phyloP scores from a whole-genome alignment of 805 yeast genomes.

The Barnettozyma californica region DNA sequence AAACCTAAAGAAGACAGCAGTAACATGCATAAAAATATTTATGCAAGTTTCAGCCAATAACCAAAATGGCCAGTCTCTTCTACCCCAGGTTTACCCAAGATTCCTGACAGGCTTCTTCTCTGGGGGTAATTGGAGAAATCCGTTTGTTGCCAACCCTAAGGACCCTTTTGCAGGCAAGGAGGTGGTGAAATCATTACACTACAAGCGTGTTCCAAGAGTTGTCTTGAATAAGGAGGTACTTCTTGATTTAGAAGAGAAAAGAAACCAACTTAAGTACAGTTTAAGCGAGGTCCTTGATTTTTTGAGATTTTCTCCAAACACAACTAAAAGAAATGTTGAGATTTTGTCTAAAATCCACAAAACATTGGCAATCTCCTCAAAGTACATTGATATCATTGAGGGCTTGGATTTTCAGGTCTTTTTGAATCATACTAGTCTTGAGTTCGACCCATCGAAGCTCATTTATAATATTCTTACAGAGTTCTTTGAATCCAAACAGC shows the following conservation, averaged over 20 bases:
- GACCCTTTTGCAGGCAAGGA: constrained; percentile 26
- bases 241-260: constrained; percentile 31
- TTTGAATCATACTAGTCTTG: constrained; percentile 26
- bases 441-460: constrained; percentile 24
- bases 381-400: constrained; percentile 49
- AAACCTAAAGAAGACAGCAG: constrained; percentile 29
- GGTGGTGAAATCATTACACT: constrained; percentile 19
- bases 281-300: constrained; percentile 38
- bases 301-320: constrained; percentile 35
- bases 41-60: constrained; percentile 26
- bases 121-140: constrained; percentile 79
- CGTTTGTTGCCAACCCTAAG: constrained; percentile 42
- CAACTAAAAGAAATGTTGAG: constrained; percentile 43
- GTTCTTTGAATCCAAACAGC: constrained; percentile 70
- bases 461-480: constrained; percentile 47
- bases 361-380: constrained; percentile 42
- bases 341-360: constrained; percentile 50
- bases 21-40: constrained; percentile 26
- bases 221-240: constrained; percentile 47
- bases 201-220: constrained; percentile 32
- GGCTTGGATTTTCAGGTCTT: constrained; percentile 54
- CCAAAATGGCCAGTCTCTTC: constrained; percentile 23
- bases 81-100: constrained; percentile 67
- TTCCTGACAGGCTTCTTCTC: constrained; percentile 60
- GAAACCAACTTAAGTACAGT: constrained; percentile 33